Percentiles rank a stretch among this genome's conserved stretches.
These are phyloP conservation scores for Solanum chiquidenum DNA, from an alignment of 257 asterid genomes.

Conservation along the genomic window DNA sequence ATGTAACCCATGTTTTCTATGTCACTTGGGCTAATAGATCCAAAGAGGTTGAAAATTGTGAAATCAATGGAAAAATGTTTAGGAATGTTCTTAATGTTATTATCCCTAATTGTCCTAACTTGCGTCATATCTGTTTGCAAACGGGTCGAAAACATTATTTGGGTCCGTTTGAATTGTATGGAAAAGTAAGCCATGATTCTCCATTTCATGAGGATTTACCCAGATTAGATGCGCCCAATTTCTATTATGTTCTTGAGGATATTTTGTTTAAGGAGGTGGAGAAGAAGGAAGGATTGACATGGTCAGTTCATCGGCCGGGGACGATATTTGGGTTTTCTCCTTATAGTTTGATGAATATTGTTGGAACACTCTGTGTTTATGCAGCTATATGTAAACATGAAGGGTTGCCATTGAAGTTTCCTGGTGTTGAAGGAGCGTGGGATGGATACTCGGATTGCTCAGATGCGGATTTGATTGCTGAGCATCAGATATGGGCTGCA, in stretches of 20 bases:
- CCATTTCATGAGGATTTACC: constrained; percentile 78
- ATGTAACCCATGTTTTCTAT: constrained; percentile 67
- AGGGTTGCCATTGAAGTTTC: constrained; percentile 58
- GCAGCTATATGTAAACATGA: constrained; percentile 86
- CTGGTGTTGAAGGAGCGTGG: constrained; percentile 68
- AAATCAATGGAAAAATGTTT: constrained; percentile 64
- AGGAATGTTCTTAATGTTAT: constrained; percentile 41
- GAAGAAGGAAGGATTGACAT: constrained; percentile 65
- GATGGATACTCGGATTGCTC: constrained; percentile 70
- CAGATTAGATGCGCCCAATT: constrained; percentile 41
- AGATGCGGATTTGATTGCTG: constrained; percentile 83
- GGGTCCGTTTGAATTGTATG: constrained; percentile 48
- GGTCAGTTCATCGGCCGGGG: constrained; percentile 90
- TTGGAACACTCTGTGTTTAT: constrained; percentile 73
- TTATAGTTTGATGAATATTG: constrained; percentile 63
- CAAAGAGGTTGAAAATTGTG: constrained; percentile 61
- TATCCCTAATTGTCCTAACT: constrained; percentile 56
- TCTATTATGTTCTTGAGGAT: constrained; percentile 64
- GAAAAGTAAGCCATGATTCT: constrained; percentile 47
- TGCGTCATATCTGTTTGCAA: constrained; percentile 66
- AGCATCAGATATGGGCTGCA: constrained; percentile 92
- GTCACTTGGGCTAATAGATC: constrained; percentile 70
- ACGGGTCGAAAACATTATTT: constrained; percentile 75
- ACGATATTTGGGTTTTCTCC: constrained; percentile 74
- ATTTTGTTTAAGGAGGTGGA: constrained; percentile 48